phyloP scores from a whole-genome alignment of 2,329 filamentous ascomycete genomes.

The Ustulina deusta region DNA sequence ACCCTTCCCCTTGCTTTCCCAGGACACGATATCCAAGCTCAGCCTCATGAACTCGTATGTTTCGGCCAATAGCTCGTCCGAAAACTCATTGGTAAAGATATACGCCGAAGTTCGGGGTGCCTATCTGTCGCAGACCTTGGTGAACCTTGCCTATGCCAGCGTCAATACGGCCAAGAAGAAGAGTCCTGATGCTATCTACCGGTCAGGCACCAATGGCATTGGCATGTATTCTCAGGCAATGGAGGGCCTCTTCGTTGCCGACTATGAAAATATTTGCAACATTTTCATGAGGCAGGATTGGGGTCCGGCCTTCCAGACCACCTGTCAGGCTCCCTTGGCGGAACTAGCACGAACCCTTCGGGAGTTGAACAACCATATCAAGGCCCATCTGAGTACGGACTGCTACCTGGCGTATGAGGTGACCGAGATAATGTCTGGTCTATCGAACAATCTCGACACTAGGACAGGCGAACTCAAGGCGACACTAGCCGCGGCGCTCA shows the following conservation, averaged over 20 bases:
- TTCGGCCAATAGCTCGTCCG: slow-evolving; percentile 68
- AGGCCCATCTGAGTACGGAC: slow-evolving; percentile 85
- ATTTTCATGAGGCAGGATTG: slow-evolving; percentile 90
- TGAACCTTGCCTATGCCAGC: slow-evolving; percentile 88
- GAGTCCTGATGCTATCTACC: slow-evolving; percentile 84
- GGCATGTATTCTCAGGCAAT: slow-evolving; percentile 88
- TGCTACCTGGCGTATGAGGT: slow-evolving; percentile 97
- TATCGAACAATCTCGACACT: slow-evolving; percentile 83
- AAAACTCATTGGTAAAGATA: slow-evolving; percentile 80
- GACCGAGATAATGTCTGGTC: slow-evolving; percentile 84
- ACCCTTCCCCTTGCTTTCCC: slow-evolving; percentile 83
- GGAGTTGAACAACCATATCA: slow-evolving; percentile 91
- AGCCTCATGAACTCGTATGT: slow-evolving; percentile 84
- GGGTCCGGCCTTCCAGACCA: slow-evolving; percentile 80
- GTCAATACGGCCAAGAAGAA: slow-evolving; percentile 86
- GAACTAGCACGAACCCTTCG: slow-evolving; percentile 88
- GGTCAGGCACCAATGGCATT: slow-evolving; percentile 89
- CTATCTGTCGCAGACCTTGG: slow-evolving; percentile 84
- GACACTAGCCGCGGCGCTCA: slow-evolving; percentile 84
- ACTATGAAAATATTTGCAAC: slow-evolving; percentile 90
- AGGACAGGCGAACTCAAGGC: slow-evolving; percentile 88
- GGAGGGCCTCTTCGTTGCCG: slow-evolving; percentile 86
- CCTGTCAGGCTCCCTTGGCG: slow-evolving; percentile 80
- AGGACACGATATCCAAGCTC: slow-evolving; percentile 80
- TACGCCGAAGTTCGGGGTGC: slow-evolving; percentile 89